Percentiles rank a stretch among this genome's conserved stretches.
Conservation (phyloP, 2,329 filamentous ascomycete species). For the Exophiala viscosa region DNA sequence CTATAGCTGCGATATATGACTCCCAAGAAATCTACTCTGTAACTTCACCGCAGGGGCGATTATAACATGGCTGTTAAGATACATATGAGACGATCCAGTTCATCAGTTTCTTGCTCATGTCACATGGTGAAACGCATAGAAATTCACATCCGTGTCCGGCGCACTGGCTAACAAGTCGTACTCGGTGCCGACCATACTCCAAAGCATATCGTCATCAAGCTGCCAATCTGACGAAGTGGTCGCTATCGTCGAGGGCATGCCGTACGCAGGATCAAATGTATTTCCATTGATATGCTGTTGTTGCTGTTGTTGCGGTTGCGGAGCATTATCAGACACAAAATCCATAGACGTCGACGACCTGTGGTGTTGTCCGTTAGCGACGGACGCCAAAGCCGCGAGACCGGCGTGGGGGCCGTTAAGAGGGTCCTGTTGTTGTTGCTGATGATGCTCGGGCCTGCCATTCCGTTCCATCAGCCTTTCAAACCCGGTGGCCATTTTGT, state of each 20-base stretch:
- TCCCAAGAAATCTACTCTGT: too few species aligned
- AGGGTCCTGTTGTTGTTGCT: not conserved
- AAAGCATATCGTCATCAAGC: constrained; percentile 1
- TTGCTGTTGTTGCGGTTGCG: not conserved
- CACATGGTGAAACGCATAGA: not conserved
- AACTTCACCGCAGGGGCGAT: too few species aligned
- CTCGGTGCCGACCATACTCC: not conserved
- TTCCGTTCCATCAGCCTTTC: constrained; percentile 22
- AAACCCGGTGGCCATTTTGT: constrained; percentile 28
- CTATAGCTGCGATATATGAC: too few species aligned
- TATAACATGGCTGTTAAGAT: too few species aligned
- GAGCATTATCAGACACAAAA: not conserved
- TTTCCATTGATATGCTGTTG: not conserved
- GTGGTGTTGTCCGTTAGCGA: not conserved
- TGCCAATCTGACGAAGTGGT: not conserved
- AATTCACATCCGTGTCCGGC: not conserved
- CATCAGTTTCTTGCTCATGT: too few species aligned
- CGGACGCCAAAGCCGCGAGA: not conserved
- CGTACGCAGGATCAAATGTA: not conserved
- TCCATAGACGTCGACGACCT: not conserved
- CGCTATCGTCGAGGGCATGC: not conserved
- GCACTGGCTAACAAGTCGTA: constrained; percentile 1
- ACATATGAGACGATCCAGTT: too few species aligned
- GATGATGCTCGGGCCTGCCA: constrained; percentile 1
- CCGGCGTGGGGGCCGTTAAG: not conserved